Conservation (phyloP, 768 basidiomycete genomes). For the Tylopilus balloui region DNA sequence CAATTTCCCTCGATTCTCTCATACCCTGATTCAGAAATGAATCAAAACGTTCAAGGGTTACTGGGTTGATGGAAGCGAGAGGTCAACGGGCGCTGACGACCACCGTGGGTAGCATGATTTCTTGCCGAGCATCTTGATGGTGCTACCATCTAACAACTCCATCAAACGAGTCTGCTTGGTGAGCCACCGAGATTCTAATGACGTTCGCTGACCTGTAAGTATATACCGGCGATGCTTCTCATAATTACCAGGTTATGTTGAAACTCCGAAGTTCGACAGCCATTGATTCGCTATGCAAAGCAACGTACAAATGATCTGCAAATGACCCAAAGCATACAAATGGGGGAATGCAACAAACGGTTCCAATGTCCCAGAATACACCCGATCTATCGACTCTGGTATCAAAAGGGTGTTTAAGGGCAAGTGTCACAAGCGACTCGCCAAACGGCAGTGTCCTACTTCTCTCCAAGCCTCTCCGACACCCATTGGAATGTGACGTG, state of each 20-base stretch:
- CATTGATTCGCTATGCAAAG: slow-evolving; percentile 7
- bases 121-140: not conserved
- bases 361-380: slow-evolving; percentile 21
- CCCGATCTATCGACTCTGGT: slow-evolving; percentile 17
- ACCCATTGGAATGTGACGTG: slow-evolving; percentile 29
- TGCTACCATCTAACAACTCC: slow-evolving; percentile 1
- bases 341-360: slow-evolving; percentile 11
- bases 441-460: slow-evolving; percentile 15
- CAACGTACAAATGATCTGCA: slow-evolving; percentile 16
- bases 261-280: slow-evolving; percentile 13
- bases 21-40: slow-evolving; percentile 8
- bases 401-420: slow-evolving; percentile 17
- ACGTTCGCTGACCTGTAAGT: slow-evolving; percentile 8
- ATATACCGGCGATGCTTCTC: slow-evolving; percentile 1
- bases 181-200: slow-evolving; percentile 15
- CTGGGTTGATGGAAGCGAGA: slow-evolving; percentile 2
- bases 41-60: slow-evolving; percentile 3
- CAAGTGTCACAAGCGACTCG: slow-evolving; percentile 5
- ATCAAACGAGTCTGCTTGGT: slow-evolving; percentile 14
- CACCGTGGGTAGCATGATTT: slow-evolving; percentile 11
- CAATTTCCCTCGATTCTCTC: not conserved
- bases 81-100: not conserved
- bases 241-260: slow-evolving; percentile 20
- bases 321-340: slow-evolving; percentile 23
- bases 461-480: slow-evolving; percentile 25